A percentile compares a stretch with the other conserved stretches of the same genome.
Evolutionary conservation across 2,329 filamentous ascomycete genomes (phyloP).

Genomic region (Alternaria infectoria): DNA sequence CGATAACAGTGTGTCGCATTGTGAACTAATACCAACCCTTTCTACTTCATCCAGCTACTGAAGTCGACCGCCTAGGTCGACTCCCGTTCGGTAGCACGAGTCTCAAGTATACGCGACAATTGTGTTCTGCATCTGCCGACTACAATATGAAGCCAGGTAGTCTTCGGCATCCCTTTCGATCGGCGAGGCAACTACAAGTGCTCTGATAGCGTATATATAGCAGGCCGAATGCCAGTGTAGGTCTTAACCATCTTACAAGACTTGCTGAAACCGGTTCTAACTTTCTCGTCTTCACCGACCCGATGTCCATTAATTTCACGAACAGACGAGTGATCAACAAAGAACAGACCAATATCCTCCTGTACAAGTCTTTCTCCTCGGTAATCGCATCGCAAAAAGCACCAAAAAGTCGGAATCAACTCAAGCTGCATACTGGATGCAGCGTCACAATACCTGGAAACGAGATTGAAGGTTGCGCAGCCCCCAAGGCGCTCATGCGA

Average conservation of each 20-base stretch:
- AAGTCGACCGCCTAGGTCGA: not conserved
- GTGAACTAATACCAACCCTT: not conserved
- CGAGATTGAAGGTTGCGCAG: not conserved
- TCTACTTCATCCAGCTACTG: not conserved
- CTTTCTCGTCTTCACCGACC: not conserved
- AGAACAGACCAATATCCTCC: not conserved
- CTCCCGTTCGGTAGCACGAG: too few relatives aligned
- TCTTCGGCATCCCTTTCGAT: not conserved
- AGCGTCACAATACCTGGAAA: not conserved
- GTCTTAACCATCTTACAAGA: fast-evolving
- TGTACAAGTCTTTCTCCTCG: not conserved
- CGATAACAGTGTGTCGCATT: not conserved
- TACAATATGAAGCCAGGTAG: not conserved
- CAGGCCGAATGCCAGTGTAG: not conserved
- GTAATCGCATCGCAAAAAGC: not conserved
- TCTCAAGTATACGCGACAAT: too few relatives aligned
- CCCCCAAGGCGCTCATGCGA: not conserved
- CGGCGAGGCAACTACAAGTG: not conserved
- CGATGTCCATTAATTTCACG: not conserved
- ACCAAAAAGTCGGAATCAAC: not conserved
- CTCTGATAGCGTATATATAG: not conserved
- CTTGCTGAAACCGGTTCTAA: not conserved
- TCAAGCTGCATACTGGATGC: not conserved
- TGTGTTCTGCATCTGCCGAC: not conserved
- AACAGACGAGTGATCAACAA: not conserved